These are phyloP conservation scores for Penicillium diatomitis DNA, from an alignment of 495 filamentous ascomycete genomes.

Conservation along the genomic window DNA sequence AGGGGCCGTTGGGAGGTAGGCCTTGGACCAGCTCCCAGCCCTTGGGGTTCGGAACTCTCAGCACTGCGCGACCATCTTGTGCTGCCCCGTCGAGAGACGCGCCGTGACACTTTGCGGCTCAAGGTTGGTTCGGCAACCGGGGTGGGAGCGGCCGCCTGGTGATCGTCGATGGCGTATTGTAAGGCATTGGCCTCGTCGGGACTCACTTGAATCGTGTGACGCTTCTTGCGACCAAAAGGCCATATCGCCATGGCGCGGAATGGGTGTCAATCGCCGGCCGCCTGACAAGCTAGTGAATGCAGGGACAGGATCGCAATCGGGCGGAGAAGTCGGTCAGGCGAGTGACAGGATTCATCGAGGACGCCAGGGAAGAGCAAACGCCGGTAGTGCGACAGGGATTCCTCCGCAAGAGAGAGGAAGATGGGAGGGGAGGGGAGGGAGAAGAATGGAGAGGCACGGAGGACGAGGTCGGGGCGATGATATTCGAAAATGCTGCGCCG, in stretches of 20 bases:
- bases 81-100: conserved; percentile 31
- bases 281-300: conserved; percentile 41
- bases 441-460: neutral
- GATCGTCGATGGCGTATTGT: conserved; percentile 15
- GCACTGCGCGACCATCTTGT: conserved; percentile 24
- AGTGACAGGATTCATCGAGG: conserved; percentile 30
- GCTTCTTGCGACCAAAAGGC: conserved; percentile 65
- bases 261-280: conserved; percentile 10
- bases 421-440: neutral
- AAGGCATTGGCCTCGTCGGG: conserved; percentile 22
- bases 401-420: neutral
- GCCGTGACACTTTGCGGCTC: conserved; percentile 34
- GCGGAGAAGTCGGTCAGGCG: conserved; percentile 8
- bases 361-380: conserved; percentile 3
- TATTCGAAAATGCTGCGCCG: too few species aligned
- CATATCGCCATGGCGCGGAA: conserved; percentile 58
- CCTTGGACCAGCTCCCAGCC: conserved; percentile 25
- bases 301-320: neutral
- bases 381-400: neutral
- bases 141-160: conserved; percentile 13
- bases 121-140: conserved; percentile 15
- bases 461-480: too few species aligned
- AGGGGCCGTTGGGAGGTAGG: conserved; percentile 12
- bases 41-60: conserved; percentile 20
- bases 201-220: conserved; percentile 38